phyloP scores from a whole-genome alignment of 495 filamentous ascomycete species.

The Tuber umbilicatum region DNA sequence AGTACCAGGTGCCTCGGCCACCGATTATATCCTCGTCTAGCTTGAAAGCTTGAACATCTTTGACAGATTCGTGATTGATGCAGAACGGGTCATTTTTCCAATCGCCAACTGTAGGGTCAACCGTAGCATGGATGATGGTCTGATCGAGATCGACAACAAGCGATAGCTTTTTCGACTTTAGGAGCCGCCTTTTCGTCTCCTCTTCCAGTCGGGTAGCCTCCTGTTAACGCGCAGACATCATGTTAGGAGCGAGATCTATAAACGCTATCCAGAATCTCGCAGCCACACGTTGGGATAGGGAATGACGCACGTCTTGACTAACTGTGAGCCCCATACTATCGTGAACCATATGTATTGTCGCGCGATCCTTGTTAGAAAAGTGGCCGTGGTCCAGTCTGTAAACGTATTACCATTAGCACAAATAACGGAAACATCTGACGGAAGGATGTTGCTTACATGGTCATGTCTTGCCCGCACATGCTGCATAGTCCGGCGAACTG shows the following conservation, averaged over 20 bases:
- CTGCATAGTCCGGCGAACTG: slow-evolving; percentile 87
- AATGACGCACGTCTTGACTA: slow-evolving; percentile 43
- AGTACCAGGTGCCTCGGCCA: slow-evolving; percentile 66
- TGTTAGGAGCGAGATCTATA: slow-evolving; percentile 12
- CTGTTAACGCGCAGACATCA: slow-evolving; percentile 26
- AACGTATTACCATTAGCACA: background rate
- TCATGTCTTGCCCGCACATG: slow-evolving; percentile 97
- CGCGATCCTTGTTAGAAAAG: slow-evolving; percentile 59
- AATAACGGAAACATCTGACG: background rate
- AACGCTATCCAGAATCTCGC: slow-evolving; percentile 1
- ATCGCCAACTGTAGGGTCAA: slow-evolving; percentile 91
- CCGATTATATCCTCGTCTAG: slow-evolving; percentile 57
- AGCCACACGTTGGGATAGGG: background rate
- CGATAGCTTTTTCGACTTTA: slow-evolving; percentile 73
- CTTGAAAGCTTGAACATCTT: slow-evolving; percentile 79
- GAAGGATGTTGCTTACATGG: slow-evolving; percentile 49
- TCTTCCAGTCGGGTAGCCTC: slow-evolving; percentile 78
- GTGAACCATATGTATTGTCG: slow-evolving; percentile 87
- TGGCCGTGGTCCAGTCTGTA: slow-evolving; percentile 45
- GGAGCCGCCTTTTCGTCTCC: slow-evolving; percentile 72
- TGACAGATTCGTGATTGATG: slow-evolving; percentile 85
- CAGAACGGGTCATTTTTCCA: slow-evolving; percentile 85
- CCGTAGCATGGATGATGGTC: slow-evolving; percentile 96
- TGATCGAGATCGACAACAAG: slow-evolving; percentile 96
- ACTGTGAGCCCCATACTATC: slow-evolving; percentile 71